Conservation (phyloP, 1,284 basidiomycete species). For the Wolfiporia cocos region DNA sequence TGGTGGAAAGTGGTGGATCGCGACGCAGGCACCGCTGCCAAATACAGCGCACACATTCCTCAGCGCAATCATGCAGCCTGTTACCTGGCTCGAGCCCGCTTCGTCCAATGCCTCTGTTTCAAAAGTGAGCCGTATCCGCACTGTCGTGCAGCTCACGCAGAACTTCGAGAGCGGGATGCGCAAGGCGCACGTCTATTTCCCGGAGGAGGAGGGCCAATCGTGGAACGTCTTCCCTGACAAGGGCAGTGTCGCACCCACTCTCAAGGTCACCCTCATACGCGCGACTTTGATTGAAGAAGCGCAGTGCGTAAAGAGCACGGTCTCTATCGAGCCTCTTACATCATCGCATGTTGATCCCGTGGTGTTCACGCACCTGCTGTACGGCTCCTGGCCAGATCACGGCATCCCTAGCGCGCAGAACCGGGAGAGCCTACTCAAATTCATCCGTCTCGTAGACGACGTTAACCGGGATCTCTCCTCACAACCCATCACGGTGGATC, state of each 20-base stretch:
- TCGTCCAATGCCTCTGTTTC: slow-evolving; percentile 7
- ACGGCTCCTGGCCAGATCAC: slow-evolving; percentile 79
- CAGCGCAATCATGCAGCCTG: slow-evolving; percentile 52
- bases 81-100: slow-evolving; percentile 21
- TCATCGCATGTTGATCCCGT: slow-evolving; percentile 27
- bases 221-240: slow-evolving; percentile 43
- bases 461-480: slow-evolving; percentile 45
- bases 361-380: slow-evolving; percentile 67
- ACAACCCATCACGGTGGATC: slow-evolving; percentile 21
- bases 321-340: slow-evolving; percentile 28
- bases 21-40: slow-evolving; percentile 73
- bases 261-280: slow-evolving; percentile 50
- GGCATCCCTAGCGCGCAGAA: slow-evolving; percentile 62
- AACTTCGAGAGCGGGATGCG: slow-evolving; percentile 56
- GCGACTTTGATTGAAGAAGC: slow-evolving; percentile 40
- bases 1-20: slow-evolving; percentile 78
- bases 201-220: slow-evolving; percentile 48
- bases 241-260: slow-evolving; percentile 31
- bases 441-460: slow-evolving; percentile 54
- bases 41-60: slow-evolving; percentile 70
- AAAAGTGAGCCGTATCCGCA: slow-evolving; percentile 44
- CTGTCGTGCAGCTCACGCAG: slow-evolving; percentile 75
- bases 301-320: slow-evolving; percentile 56
- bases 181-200: slow-evolving; percentile 77
- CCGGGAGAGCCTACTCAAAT: slow-evolving; percentile 49